These are phyloP conservation scores for Neurospora sp. DNA, from an alignment of 495 filamentous ascomycete species.

Conservation along the genomic window DNA sequence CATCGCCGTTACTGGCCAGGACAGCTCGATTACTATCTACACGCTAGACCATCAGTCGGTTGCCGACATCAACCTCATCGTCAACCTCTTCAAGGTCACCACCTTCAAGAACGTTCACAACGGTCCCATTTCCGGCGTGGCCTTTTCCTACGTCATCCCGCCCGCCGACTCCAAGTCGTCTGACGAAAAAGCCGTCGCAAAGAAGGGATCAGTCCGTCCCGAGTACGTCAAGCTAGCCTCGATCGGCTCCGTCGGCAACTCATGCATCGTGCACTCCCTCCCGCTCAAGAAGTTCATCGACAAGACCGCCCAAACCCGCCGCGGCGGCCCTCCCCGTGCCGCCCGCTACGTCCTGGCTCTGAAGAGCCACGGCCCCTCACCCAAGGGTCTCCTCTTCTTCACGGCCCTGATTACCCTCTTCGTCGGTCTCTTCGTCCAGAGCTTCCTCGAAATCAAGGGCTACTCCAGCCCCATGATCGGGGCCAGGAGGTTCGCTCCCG, in stretches of 20 bases:
- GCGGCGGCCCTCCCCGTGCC: conserved; percentile 30
- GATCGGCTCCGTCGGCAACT: conserved; percentile 68
- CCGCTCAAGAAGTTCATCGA: conserved; percentile 45
- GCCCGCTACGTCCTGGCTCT: conserved; percentile 60
- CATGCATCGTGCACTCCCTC: conserved; percentile 74
- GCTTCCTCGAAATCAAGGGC: conserved; percentile 57
- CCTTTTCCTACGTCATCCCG: conserved; percentile 62
- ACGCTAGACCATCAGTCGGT: conserved; percentile 52
- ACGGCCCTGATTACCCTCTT: conserved; percentile 44
- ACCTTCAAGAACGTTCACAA: conserved; percentile 67
- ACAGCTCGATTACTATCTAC: conserved; percentile 68
- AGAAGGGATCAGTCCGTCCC: conserved; percentile 31
- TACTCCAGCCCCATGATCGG: conserved; percentile 48
- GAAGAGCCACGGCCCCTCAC: conserved; percentile 41
- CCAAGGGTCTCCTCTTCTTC: conserved; percentile 36
- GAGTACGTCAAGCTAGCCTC: conserved; percentile 69
- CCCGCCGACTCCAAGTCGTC: conserved; percentile 22
- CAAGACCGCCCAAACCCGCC: conserved; percentile 35
- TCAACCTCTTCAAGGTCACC: conserved; percentile 49
- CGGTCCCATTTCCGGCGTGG: conserved; percentile 73
- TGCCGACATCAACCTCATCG: conserved; percentile 38
- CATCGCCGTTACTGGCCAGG: conserved; percentile 74
- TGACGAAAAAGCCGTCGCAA: conserved; percentile 16
- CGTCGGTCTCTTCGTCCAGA: conserved; percentile 52
- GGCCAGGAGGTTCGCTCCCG: conserved; percentile 16